phyloP scores from a whole-genome alignment of 2,329 filamentous ascomycete genomes.

The Ophiosphaerella korrae region DNA sequence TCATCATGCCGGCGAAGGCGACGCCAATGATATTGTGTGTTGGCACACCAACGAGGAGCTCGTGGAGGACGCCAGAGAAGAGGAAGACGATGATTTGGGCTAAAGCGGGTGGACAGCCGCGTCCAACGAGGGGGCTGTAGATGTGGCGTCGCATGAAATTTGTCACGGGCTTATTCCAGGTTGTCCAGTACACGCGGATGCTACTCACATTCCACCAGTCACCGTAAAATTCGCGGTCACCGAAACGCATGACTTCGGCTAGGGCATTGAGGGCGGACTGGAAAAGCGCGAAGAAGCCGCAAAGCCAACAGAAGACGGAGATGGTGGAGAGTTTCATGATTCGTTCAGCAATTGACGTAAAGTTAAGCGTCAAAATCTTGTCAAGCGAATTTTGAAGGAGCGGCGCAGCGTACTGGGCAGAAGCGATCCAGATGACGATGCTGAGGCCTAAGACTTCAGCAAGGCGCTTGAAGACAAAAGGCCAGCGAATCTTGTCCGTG shows the following conservation, averaged over 20 bases:
- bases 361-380: slow-evolving; percentile 80
- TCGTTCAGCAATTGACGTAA: slow-evolving; percentile 82
- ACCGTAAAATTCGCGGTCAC: slow-evolving; percentile 91
- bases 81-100: slow-evolving; percentile 86
- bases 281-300: slow-evolving; percentile 95
- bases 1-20: slow-evolving; percentile 91
- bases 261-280: slow-evolving; percentile 90
- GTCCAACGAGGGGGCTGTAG: slow-evolving; percentile 82
- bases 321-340: slow-evolving; percentile 96
- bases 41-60: slow-evolving; percentile 89
- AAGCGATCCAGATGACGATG: slow-evolving; percentile 94
- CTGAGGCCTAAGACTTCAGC: slow-evolving; percentile 77
- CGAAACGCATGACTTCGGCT: slow-evolving; percentile 87
- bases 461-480: slow-evolving; percentile 82
- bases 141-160: slow-evolving; percentile 96
- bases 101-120: slow-evolving; percentile 73
- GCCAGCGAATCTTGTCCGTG: slow-evolving; percentile 79
- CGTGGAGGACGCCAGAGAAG: slow-evolving; percentile 86
- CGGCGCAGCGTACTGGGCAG: slow-evolving; percentile 91
- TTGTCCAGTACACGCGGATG: slow-evolving; percentile 88
- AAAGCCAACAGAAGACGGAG: slow-evolving; percentile 93
- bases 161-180: slow-evolving; percentile 97
- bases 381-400: slow-evolving; percentile 87
- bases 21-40: slow-evolving; percentile 94
- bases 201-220: slow-evolving; percentile 93